These are phyloP conservation scores for Phaseolus lunatus DNA, from an alignment of 306 rosid species.

Conservation along the genomic window DNA sequence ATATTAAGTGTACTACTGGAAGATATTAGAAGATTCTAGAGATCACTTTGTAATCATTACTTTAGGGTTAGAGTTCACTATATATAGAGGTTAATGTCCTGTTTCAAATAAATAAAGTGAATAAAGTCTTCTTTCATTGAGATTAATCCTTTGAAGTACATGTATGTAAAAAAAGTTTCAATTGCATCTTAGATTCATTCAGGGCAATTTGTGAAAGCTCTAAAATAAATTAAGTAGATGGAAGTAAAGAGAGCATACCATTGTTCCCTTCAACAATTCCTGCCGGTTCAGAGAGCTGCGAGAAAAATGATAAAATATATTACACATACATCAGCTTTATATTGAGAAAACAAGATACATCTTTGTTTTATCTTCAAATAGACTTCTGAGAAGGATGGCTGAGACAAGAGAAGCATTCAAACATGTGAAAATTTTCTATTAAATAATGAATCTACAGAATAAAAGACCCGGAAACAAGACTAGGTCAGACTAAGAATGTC, in stretches of 20 bases:
- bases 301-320: conserved; percentile 48
- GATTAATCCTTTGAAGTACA: background rate
- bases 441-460: conserved; percentile 16
- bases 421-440: conserved; percentile 24
- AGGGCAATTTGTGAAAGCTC: conserved; percentile 2
- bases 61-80: too few relatives aligned
- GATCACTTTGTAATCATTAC: too few relatives aligned
- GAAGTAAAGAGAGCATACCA: conserved; percentile 53
- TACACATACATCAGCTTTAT: conserved; percentile 19
- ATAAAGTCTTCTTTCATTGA: background rate
- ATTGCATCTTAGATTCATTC: conserved; percentile 6
- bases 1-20: too few relatives aligned
- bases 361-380: conserved; percentile 29
- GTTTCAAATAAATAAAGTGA: too few relatives aligned
- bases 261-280: conserved; percentile 75
- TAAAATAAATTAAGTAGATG: conserved; percentile 17
- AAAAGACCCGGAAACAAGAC: conserved; percentile 10
- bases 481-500: background rate
- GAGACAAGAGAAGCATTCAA: conserved; percentile 12
- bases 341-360: conserved; percentile 32
- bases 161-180: background rate
- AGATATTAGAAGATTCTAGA: too few relatives aligned
- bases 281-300: conserved; percentile 96
- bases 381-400: conserved; percentile 28
- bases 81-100: too few relatives aligned